These are phyloP conservation scores for Fusarium sp. DNA, from an alignment of 2,329 filamentous ascomycete species.

Conservation along the genomic window DNA sequence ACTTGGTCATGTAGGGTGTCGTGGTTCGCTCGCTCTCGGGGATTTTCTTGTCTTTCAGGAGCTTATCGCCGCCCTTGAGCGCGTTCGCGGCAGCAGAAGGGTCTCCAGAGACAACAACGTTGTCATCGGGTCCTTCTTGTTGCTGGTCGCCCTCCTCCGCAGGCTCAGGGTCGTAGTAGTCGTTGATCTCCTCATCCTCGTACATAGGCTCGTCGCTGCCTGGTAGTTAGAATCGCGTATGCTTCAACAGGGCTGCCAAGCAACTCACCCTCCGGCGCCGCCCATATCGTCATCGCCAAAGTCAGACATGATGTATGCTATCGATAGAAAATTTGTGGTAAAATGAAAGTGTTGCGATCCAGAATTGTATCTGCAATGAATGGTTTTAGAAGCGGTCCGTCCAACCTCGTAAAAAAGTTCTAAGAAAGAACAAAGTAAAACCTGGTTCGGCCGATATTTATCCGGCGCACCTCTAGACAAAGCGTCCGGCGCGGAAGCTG, in stretches of 20 bases:
- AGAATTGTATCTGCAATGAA: slow-evolving; percentile 27
- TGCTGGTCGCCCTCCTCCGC: slow-evolving; percentile 65
- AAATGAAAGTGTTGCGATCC: slow-evolving; percentile 4
- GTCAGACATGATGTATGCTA: slow-evolving; percentile 72
- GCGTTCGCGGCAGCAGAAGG: slow-evolving; percentile 69
- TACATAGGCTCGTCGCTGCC: slow-evolving; percentile 76
- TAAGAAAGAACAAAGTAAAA: slow-evolving; percentile 43
- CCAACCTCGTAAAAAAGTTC: slow-evolving; percentile 51
- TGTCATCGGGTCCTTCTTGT: slow-evolving; percentile 67
- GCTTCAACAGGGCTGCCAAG: background rate
- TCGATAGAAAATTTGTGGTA: slow-evolving; percentile 3
- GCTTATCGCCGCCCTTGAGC: slow-evolving; percentile 65
- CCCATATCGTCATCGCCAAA: slow-evolving; percentile 75
- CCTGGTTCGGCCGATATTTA: slow-evolving; percentile 50
- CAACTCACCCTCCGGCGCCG: slow-evolving; percentile 68
- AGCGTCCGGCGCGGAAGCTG: slow-evolving; percentile 1
- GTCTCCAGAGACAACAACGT: slow-evolving; percentile 72
- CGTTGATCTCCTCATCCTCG: slow-evolving; percentile 75
- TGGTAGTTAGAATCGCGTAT: slow-evolving; percentile 45
- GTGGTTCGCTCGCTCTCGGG: slow-evolving; percentile 88
- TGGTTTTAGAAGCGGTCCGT: slow-evolving; percentile 40
- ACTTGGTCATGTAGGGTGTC: slow-evolving; percentile 99
- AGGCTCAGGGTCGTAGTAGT: slow-evolving; percentile 68
- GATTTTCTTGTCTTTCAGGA: slow-evolving; percentile 86
- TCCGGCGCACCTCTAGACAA: slow-evolving; percentile 38